Conservation (phyloP, 208 protist genomes). For the Leptomonas pyrrhocoris region DNA sequence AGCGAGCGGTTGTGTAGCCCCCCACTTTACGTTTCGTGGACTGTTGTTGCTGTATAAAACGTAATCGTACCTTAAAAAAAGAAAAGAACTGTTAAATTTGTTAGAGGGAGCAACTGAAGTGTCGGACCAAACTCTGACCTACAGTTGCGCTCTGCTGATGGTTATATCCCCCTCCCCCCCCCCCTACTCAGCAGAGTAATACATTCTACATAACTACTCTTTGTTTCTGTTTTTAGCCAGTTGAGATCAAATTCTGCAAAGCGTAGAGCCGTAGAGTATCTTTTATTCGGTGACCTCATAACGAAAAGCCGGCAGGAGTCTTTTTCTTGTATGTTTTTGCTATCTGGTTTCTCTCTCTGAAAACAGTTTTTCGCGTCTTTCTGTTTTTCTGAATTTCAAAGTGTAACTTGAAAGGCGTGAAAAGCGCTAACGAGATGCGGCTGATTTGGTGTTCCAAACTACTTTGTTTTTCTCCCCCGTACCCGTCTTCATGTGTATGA, state of each 20-base stretch:
- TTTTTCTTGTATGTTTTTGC: not conserved
- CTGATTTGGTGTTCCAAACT: not conserved
- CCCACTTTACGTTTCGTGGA: not conserved
- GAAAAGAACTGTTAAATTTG: not conserved
- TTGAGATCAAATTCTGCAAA: too few relatives aligned
- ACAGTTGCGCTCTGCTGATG: too few relatives aligned
- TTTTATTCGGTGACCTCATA: too few relatives aligned
- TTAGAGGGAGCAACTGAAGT: too few relatives aligned
- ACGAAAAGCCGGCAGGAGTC: too few relatives aligned
- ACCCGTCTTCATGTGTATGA: constrained; percentile 19
- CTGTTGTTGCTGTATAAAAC: not conserved
- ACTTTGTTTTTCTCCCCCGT: not conserved
- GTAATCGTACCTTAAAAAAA: not conserved
- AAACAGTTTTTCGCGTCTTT: not conserved
- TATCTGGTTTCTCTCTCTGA: constrained; percentile 4
- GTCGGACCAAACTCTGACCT: too few relatives aligned
- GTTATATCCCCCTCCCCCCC: too few relatives aligned
- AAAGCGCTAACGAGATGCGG: not conserved
- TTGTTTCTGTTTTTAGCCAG: too few relatives aligned
- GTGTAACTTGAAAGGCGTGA: constrained; percentile 10
- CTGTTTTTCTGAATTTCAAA: constrained; percentile 19
- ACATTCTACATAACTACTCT: too few relatives aligned
- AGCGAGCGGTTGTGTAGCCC: constrained; percentile 18
- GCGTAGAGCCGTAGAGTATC: too few relatives aligned
- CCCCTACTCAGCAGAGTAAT: too few relatives aligned